These are phyloP conservation scores for Aspergillus avenaceus DNA, from an alignment of 495 filamentous ascomycete species.

Conservation along the genomic window DNA sequence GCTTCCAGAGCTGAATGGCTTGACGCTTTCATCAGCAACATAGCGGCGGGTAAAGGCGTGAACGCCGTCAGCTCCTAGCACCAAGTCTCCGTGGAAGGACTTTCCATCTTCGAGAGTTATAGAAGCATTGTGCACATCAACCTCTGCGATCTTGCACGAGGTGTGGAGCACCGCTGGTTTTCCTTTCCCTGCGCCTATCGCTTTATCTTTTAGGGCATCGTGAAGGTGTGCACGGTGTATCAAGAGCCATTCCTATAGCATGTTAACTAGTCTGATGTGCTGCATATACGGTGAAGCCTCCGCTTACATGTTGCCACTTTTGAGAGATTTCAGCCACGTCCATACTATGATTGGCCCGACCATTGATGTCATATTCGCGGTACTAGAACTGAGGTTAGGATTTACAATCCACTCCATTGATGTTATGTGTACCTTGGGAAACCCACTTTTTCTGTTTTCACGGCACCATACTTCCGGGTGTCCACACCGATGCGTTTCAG, in stretches of 20 bases:
- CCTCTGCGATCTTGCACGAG: conserved; percentile 37
- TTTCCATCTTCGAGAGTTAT: conserved; percentile 38
- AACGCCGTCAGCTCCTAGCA: conserved; percentile 52
- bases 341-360: background rate
- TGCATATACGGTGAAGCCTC: background rate
- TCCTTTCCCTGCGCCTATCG: conserved; percentile 34
- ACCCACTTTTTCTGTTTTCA: conserved; percentile 31
- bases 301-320: background rate
- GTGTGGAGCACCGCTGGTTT: conserved; percentile 37
- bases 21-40: conserved; percentile 33
- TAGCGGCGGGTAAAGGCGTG: conserved; percentile 43
- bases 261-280: background rate
- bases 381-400: background rate
- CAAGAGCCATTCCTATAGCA: conserved; percentile 41
- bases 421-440: background rate
- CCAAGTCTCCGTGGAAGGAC: conserved; percentile 36
- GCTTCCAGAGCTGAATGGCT: conserved; percentile 46
- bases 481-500: conserved; percentile 41
- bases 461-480: conserved; percentile 29
- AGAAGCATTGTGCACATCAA: conserved; percentile 38
- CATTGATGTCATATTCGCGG: background rate
- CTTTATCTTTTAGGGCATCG: conserved; percentile 40
- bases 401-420: background rate
- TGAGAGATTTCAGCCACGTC: background rate
- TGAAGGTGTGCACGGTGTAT: conserved; percentile 49